Evolutionary conservation across 2,329 filamentous ascomycete genomes (phyloP).

Genomic region (Aquanectria penicillioides): DNA sequence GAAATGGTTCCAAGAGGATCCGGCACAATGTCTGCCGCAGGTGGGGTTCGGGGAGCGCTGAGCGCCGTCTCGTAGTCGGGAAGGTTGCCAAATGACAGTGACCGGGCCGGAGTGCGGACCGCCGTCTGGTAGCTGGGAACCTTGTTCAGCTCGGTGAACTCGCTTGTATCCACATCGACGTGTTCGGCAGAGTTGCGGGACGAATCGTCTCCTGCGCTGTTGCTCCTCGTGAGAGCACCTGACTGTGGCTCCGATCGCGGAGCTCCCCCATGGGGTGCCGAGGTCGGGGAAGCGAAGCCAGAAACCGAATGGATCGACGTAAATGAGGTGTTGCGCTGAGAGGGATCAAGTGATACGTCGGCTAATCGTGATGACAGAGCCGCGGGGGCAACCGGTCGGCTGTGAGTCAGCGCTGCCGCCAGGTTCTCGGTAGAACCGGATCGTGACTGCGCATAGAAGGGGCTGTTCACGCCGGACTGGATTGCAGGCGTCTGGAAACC

Average conservation of each 20-base stretch:
- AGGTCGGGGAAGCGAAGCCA: conserved; percentile 55
- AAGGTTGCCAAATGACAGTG: conserved; percentile 58
- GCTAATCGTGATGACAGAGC: conserved; percentile 74
- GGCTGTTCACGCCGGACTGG: conserved; percentile 81
- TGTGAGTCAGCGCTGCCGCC: conserved; percentile 56
- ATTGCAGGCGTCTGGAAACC: conserved; percentile 83
- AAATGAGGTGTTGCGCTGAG: conserved; percentile 58
- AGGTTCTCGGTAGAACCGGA: conserved; percentile 86
- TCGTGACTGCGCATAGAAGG: conserved; percentile 77
- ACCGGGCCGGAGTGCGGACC: conserved; percentile 70
- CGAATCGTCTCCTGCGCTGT: conserved; percentile 62
- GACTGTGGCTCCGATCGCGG: conserved; percentile 56
- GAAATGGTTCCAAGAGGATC: conserved; percentile 47
- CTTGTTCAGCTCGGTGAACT: conserved; percentile 73
- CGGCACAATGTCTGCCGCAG: conserved; percentile 44
- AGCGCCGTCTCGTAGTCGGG: conserved; percentile 75
- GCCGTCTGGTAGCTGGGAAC: conserved; percentile 84
- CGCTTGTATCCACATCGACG: conserved; percentile 65
- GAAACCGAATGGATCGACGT: conserved; percentile 56
- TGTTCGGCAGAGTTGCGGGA: conserved; percentile 67
- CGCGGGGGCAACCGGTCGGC: conserved; percentile 54
- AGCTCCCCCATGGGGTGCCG: conserved; percentile 48
- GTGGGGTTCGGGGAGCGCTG: conserved; percentile 62
- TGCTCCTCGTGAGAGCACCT: conserved; percentile 61
- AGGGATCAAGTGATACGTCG: conserved; percentile 67